These are phyloP conservation scores for Cystobasidiaceae sp. DNA, from an alignment of 1,284 basidiomycete genomes.

Conservation along the genomic window DNA sequence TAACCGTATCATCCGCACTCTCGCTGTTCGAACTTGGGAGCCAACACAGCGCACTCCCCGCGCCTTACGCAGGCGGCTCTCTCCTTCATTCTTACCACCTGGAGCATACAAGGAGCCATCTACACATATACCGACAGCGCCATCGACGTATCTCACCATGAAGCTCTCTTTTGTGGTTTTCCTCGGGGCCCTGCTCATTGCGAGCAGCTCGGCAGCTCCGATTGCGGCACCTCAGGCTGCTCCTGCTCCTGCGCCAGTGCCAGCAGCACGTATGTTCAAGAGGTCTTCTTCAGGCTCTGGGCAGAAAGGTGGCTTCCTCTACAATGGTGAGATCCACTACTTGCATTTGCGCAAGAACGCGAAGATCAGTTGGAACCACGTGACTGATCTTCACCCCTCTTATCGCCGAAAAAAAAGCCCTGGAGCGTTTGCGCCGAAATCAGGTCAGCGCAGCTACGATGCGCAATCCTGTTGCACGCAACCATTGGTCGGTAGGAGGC, in stretches of 20 bases:
- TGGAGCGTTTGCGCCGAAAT: conserved; percentile 4
- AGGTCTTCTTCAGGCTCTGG: not conserved
- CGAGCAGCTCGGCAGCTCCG: conserved; percentile 1
- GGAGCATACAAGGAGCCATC: no score
- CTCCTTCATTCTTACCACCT: no score
- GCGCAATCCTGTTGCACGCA: conserved; percentile 7
- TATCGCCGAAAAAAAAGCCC: not conserved
- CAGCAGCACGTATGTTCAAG: not conserved
- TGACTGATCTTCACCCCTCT: not conserved
- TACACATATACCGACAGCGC: no score
- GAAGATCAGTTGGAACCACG: no score
- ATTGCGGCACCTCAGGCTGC: not conserved
- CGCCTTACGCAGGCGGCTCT: no score
- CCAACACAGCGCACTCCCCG: no score
- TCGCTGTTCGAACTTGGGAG: no score
- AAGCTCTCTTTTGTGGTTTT: not conserved
- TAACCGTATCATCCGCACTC: no score
- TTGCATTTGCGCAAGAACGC: no score
- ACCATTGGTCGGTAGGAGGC: not conserved
- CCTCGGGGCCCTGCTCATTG: not conserved
- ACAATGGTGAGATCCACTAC: no score
- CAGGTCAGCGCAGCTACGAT: conserved; percentile 9
- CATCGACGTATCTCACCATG: no score
- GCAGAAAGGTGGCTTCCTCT: conserved; percentile 6
- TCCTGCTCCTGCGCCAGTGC: not conserved